A percentile compares a stretch with the other conserved stretches of the same genome.
Evolutionary conservation across 1,284 basidiomycete species (phyloP).

Genomic region (Meira nashicola): DNA sequence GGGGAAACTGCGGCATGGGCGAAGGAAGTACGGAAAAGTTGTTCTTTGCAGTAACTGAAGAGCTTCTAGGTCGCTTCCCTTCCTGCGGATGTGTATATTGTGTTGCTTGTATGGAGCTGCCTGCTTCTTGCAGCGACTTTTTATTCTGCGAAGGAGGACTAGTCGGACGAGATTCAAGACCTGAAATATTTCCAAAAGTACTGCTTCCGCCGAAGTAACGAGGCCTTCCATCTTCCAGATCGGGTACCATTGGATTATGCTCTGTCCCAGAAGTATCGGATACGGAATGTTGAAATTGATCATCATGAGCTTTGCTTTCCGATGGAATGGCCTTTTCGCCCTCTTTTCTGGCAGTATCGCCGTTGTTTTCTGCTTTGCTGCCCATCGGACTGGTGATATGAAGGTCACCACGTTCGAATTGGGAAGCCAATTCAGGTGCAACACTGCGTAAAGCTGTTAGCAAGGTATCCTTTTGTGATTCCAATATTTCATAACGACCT

Average conservation of each 20-base stretch:
- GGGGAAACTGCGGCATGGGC: conserved; percentile 26
- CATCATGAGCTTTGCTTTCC: conserved; percentile 2
- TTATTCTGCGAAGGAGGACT: conserved; percentile 20
- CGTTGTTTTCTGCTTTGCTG: conserved; percentile 10
- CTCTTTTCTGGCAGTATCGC: not conserved
- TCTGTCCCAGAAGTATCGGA: not conserved
- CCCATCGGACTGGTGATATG: conserved; percentile 22
- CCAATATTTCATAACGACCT: conserved; percentile 48
- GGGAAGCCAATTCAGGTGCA: conserved; percentile 34
- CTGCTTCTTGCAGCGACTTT: not conserved
- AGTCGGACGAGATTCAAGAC: conserved; percentile 28
- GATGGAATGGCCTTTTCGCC: not conserved
- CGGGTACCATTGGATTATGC: conserved; percentile 23
- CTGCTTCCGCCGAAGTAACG: conserved; percentile 40
- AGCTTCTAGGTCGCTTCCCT: not conserved
- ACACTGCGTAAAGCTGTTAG: conserved; percentile 36
- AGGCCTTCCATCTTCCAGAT: conserved; percentile 41
- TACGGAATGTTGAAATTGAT: not conserved
- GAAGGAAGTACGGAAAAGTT: conserved; percentile 6
- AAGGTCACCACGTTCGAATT: conserved; percentile 39
- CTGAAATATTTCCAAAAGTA: conserved; percentile 30
- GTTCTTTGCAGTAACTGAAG: conserved; percentile 11
- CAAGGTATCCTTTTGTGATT: conserved; percentile 40
- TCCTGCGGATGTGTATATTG: not conserved
- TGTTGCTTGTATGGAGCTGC: not conserved